Evolutionary conservation across 306 rosid species (phyloP), one percentile per base, ranked within the genome.

Genomic region (Quercus aquifolioides): DNA sequence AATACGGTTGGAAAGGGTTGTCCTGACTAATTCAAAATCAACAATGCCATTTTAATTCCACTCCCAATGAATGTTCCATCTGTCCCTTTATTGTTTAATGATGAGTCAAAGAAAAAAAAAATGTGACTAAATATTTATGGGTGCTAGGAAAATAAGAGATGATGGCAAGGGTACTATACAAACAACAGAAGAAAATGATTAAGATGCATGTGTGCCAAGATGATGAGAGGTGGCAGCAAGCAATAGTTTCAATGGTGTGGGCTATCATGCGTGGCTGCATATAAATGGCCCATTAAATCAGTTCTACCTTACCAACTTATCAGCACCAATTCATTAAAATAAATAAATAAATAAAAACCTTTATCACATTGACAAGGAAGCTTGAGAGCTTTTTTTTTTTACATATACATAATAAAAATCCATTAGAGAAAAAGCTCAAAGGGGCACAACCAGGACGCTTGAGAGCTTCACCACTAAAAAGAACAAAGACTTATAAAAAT

Each of bases 221-320:
- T 51, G 26, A 67, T 67, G 72, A 8, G 26, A 67, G 10, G 52
- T 67, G 72, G 51, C 72, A 67, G 17, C 72, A 67, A 23, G 26
- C 38, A 9, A 3, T 86, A 73, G 93, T 89, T 88, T 90, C 99
- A 59, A 93, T 82, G 69, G 94, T 89, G 86, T 17, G 84, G 69
- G 28, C 71, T 75, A 83, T 83, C 87, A 12, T 60, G 84, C 49
- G 86, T 78, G 81, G 94, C 99, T 96, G 94, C 85, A 78, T 70
- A 62, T 63, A 82, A 78, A 75, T 69, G 69, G 57, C 38, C 77
- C 25, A 26, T 71, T 71, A 79, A 81, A 55, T 63, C 31, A 81
- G 54, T 55, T 71, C 46, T 18, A 23, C 55, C 20, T 19, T 74
- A 70, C 63, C 21, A 15, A 81, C 41, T 77, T 7, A 26, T 60